These are phyloP conservation scores for Ceratocystis huliohia DNA, from an alignment of 2,329 filamentous ascomycete species.

Conservation along the genomic window DNA sequence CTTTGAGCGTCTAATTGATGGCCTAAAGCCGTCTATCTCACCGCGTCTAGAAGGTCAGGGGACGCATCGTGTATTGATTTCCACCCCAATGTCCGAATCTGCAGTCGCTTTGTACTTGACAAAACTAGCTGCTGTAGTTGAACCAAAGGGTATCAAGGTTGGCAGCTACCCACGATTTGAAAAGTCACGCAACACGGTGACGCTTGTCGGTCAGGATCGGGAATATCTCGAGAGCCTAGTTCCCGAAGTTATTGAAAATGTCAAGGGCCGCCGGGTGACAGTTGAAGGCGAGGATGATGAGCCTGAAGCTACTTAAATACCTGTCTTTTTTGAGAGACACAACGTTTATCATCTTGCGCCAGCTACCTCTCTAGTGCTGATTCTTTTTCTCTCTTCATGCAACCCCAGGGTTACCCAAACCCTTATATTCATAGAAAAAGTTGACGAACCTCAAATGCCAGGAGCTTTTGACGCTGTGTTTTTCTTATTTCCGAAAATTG, in stretches of 20 bases:
- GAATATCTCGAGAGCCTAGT: conserved; percentile 69
- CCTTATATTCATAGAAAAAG: background rate
- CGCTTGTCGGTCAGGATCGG: conserved; percentile 65
- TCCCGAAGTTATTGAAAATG: conserved; percentile 50
- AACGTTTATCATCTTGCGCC: too few relatives aligned
- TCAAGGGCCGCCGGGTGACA: conserved; percentile 57
- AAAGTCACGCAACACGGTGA: conserved; percentile 77
- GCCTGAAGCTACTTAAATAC: background rate
- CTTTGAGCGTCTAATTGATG: conserved; percentile 65
- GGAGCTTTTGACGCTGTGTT: background rate
- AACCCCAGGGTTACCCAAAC: too few relatives aligned
- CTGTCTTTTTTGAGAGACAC: too few relatives aligned
- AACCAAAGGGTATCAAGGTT: conserved; percentile 71
- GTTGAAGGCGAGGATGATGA: conserved; percentile 61
- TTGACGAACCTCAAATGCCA: background rate
- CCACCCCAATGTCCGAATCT: conserved; percentile 79
- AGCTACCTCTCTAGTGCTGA: too few relatives aligned
- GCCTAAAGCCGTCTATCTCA: conserved; percentile 56
- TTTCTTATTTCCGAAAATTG: background rate
- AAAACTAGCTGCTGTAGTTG: conserved; percentile 60
- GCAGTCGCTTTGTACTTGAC: conserved; percentile 72
- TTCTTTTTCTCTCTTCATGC: too few relatives aligned
- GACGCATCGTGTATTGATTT: conserved; percentile 65
- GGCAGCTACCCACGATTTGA: conserved; percentile 93
- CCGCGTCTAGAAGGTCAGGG: conserved; percentile 64